phyloP scores from a whole-genome alignment of 129 eudicot genomes.

The Calendula officinalis region DNA sequence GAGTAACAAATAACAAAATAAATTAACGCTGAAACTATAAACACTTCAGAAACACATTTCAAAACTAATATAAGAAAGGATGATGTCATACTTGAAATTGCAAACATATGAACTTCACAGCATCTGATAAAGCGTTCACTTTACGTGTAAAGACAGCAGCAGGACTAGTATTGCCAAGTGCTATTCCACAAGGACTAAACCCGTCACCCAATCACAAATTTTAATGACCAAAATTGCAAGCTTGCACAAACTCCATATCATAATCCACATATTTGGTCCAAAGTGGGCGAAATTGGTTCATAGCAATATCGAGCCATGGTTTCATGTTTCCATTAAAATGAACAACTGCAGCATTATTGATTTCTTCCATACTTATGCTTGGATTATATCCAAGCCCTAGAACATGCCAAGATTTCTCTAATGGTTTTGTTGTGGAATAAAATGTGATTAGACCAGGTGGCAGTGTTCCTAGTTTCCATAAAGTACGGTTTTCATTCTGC shows the following conservation, averaged over 20 bases:
- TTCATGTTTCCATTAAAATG: conserved; percentile 88
- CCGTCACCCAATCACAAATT: neutral
- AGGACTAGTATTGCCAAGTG: conserved; percentile 33
- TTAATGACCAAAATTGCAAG: conserved; percentile 79
- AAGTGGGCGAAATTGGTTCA: conserved; percentile 76
- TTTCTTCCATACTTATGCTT: conserved; percentile 82
- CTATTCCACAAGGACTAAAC: conserved; percentile 25
- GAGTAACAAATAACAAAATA: conserved; percentile 22
- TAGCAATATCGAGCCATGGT: conserved; percentile 93
- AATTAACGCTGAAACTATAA: conserved; percentile 31
- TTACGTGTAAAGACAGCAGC: conserved; percentile 42
- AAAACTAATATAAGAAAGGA: conserved; percentile 33
- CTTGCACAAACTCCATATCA: conserved; percentile 73
- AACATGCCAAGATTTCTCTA: conserved; percentile 93
- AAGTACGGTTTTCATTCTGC: conserved; percentile 88
- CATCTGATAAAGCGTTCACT: conserved; percentile 25
- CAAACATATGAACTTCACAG: conserved; percentile 25
- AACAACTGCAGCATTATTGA: conserved; percentile 77
- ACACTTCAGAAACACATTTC: conserved; percentile 41
- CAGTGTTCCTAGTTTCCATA: conserved; percentile 84
- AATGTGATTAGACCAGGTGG: conserved; percentile 89
- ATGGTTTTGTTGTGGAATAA: conserved; percentile 89
- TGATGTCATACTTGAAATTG: conserved; percentile 38
- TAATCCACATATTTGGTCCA: conserved; percentile 86
- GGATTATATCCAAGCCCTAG: conserved; percentile 91